Evolutionary conservation across 192 early-diverging fungal species (phyloP).

Genomic region (Neocallimastix lanati): DNA sequence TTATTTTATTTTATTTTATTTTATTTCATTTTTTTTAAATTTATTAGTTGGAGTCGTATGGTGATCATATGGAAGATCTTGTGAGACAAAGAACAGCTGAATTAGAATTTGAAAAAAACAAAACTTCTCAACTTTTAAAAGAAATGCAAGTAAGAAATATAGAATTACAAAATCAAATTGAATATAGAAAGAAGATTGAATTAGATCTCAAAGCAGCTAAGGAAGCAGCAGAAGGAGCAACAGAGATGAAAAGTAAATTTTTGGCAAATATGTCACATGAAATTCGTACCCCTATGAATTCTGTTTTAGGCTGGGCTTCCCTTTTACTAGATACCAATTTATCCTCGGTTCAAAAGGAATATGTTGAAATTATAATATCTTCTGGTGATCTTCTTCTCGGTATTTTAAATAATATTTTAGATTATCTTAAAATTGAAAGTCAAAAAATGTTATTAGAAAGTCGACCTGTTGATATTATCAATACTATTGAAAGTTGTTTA

Average conservation of each 20-base stretch:
- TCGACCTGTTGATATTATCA: not conserved
- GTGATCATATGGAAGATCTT: not conserved
- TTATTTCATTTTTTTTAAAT: too few relatives aligned
- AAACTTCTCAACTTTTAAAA: not conserved
- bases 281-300: slow-evolving; percentile 28
- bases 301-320: slow-evolving; percentile 7
- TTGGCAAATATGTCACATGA: slow-evolving; percentile 69
- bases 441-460: slow-evolving; percentile 7
- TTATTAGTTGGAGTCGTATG: not conserved
- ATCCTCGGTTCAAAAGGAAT: slow-evolving; percentile 6
- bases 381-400: slow-evolving; percentile 51
- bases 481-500: not conserved
- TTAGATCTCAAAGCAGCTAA: not conserved
- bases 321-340: slow-evolving; percentile 7
- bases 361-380: slow-evolving; percentile 3
- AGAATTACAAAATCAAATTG: not conserved
- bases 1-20: too few relatives aligned
- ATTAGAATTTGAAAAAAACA: not conserved
- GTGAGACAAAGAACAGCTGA: not conserved
- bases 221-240: not conserved
- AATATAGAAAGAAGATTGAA: not conserved
- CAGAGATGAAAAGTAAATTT: slow-evolving; percentile 15
- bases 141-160: not conserved
- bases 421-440: slow-evolving; percentile 16
- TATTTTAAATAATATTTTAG: slow-evolving; percentile 70